Conservation (phyloP, 2,329 filamentous ascomycete genomes). For the Fusarium algeriense region DNA sequence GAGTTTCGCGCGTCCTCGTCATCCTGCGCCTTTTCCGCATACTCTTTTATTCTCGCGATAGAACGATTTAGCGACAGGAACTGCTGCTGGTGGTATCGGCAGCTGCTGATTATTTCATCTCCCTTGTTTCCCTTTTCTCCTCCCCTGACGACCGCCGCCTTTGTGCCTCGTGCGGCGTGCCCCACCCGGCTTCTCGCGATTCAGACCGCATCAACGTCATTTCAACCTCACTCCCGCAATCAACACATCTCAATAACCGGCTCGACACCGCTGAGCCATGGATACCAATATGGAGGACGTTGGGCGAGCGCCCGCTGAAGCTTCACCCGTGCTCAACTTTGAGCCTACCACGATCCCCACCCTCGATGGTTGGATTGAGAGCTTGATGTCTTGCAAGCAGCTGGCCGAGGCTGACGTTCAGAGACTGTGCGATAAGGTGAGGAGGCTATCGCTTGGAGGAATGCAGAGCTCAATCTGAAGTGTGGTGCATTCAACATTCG, state of each 20-base stretch:
- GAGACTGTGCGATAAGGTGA: slow-evolving; percentile 96
- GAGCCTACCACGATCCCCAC: slow-evolving; percentile 93
- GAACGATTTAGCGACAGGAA: slow-evolving; percentile 30
- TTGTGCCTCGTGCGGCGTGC: slow-evolving; percentile 45
- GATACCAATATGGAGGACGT: slow-evolving; percentile 99
- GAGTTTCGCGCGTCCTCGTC: slow-evolving; percentile 17
- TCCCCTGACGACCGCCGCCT: slow-evolving; percentile 44
- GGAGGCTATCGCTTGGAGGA: slow-evolving; percentile 17
- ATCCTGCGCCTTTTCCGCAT: slow-evolving; percentile 8
- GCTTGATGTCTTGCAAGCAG: slow-evolving; percentile 98
- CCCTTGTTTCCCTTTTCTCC: slow-evolving; percentile 29
- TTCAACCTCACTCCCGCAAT: slow-evolving; percentile 37
- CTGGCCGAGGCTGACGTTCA: slow-evolving; percentile 94
- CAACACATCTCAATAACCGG: slow-evolving; percentile 24
- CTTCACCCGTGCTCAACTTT: slow-evolving; percentile 73
- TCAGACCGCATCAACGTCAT: slow-evolving; percentile 49
- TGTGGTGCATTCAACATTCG: not conserved
- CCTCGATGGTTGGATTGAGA: slow-evolving; percentile 98
- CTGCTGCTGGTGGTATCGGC: slow-evolving; percentile 41
- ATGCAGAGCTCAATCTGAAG: not conserved
- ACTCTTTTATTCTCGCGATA: slow-evolving; percentile 16
- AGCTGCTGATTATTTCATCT: slow-evolving; percentile 36
- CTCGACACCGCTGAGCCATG: slow-evolving; percentile 64
- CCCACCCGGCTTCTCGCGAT: slow-evolving; percentile 48
- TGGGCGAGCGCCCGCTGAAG: slow-evolving; percentile 82